phyloP scores from a whole-genome alignment of 2,329 filamentous ascomycete species.

The Cladophialophora immunda region DNA sequence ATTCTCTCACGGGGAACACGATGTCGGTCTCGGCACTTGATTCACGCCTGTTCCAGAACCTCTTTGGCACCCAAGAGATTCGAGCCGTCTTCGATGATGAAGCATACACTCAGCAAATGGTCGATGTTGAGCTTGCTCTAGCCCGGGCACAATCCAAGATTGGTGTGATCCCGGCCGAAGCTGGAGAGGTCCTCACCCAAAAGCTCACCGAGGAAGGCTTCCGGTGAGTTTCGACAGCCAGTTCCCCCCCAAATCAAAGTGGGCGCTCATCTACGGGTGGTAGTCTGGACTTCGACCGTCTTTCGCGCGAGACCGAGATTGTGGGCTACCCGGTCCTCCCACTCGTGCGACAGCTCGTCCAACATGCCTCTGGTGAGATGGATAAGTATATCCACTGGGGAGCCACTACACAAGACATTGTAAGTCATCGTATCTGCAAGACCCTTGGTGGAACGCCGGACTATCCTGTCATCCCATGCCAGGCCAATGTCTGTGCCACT shows the following conservation, averaged over 20 bases:
- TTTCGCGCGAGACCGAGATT: slow-evolving; percentile 41
- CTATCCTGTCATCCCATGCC: not conserved
- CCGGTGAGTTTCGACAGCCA: slow-evolving; percentile 26
- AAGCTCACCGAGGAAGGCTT: slow-evolving; percentile 29
- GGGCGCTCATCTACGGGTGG: not conserved
- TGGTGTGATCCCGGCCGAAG: slow-evolving; percentile 40
- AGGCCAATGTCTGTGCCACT: not conserved
- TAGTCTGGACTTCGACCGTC: slow-evolving; percentile 34
- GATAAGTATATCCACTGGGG: slow-evolving; percentile 66
- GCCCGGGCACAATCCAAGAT: slow-evolving; percentile 40
- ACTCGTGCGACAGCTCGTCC: slow-evolving; percentile 41
- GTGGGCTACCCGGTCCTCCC: slow-evolving; percentile 44
- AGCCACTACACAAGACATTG: slow-evolving; percentile 66
- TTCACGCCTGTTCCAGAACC: slow-evolving; percentile 42
- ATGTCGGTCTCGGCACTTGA: slow-evolving; percentile 42
- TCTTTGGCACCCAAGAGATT: slow-evolving; percentile 43
- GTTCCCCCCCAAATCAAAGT: too few species aligned
- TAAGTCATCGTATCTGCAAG: slow-evolving; percentile 2
- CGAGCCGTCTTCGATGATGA: slow-evolving; percentile 42
- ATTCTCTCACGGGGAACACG: too few species aligned
- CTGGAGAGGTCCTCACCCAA: slow-evolving; percentile 37
- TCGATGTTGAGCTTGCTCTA: slow-evolving; percentile 41
- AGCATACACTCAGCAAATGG: slow-evolving; percentile 38
- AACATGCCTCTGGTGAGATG: slow-evolving; percentile 34
- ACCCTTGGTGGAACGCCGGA: not conserved